phyloP scores from a whole-genome alignment of 2,329 filamentous ascomycete species.

The Alternaria sp. region DNA sequence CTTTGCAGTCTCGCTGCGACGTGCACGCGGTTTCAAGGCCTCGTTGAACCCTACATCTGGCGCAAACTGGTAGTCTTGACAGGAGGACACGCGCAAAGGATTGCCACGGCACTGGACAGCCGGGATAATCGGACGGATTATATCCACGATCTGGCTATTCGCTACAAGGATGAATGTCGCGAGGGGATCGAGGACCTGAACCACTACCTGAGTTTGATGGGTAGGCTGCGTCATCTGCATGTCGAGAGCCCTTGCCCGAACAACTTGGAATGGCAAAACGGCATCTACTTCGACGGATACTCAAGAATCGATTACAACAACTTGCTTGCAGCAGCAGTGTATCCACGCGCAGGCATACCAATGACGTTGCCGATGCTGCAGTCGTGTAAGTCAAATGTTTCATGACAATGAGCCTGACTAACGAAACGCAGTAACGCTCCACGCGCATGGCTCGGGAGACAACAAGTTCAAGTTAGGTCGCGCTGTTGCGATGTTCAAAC shows the following conservation, averaged over 20 bases:
- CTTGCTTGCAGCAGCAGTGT: slow-evolving; percentile 35
- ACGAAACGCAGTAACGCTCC: slow-evolving; percentile 37
- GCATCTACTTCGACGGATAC: slow-evolving; percentile 32
- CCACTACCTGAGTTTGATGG: slow-evolving; percentile 34
- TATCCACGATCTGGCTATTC: slow-evolving; percentile 39
- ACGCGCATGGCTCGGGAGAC: slow-evolving; percentile 38
- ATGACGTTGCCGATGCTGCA: slow-evolving; percentile 36
- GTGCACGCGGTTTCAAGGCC: slow-evolving; percentile 36
- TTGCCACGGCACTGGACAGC: slow-evolving; percentile 32
- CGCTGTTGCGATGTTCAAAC: slow-evolving; percentile 38
- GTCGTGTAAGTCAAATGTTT: slow-evolving; percentile 30
- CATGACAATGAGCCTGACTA: slow-evolving; percentile 4
- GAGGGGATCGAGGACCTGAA: slow-evolving; percentile 42
- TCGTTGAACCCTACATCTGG: slow-evolving; percentile 46
- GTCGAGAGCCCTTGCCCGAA: slow-evolving; percentile 47
- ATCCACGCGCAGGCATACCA: slow-evolving; percentile 20
- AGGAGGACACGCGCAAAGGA: slow-evolving; percentile 32
- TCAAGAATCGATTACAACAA: slow-evolving; percentile 42
- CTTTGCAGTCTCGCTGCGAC: slow-evolving; percentile 41
- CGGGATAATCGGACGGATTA: slow-evolving; percentile 30
- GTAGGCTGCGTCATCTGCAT: slow-evolving; percentile 37
- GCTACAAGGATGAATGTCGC: slow-evolving; percentile 29
- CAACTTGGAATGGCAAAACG: slow-evolving; percentile 38
- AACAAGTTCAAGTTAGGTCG: slow-evolving; percentile 36
- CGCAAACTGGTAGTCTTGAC: slow-evolving; percentile 34